A percentile compares a stretch with the other conserved stretches of the same genome.
These are phyloP conservation scores for Sphagnurus paluster DNA, from an alignment of 1,284 basidiomycete genomes.

Conservation along the genomic window DNA sequence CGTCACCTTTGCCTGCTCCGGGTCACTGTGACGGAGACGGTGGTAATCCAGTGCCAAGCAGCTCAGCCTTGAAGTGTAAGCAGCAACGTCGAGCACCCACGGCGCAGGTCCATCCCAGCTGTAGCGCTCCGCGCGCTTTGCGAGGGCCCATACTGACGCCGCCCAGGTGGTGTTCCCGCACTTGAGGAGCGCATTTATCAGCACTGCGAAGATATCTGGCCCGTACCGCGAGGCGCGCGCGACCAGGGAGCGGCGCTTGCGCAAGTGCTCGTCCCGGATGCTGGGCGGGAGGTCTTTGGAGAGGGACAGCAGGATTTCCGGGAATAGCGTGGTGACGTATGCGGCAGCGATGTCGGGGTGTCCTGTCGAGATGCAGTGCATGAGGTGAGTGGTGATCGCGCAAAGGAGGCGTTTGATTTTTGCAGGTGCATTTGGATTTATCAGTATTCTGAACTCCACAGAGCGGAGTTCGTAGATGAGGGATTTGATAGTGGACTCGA, in stretches of 20 bases:
- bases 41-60: slow-evolving; percentile 52
- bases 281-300: slow-evolving; percentile 16
- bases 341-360: slow-evolving; percentile 40
- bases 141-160: slow-evolving; percentile 64
- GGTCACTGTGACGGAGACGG: not conserved
- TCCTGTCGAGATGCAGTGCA: slow-evolving; percentile 53
- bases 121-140: slow-evolving; percentile 51
- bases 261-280: slow-evolving; percentile 13
- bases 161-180: slow-evolving; percentile 55
- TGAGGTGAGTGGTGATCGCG: slow-evolving; percentile 54
- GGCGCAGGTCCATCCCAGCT: slow-evolving; percentile 47
- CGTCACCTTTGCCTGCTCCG: not conserved
- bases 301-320: slow-evolving; percentile 48
- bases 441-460: not conserved
- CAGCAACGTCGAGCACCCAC: slow-evolving; percentile 64
- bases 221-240: slow-evolving; percentile 50
- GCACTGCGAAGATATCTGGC: slow-evolving; percentile 54
- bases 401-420: slow-evolving; percentile 33
- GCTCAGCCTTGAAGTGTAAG: slow-evolving; percentile 73
- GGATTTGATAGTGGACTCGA: not conserved
- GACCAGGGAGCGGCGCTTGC: slow-evolving; percentile 33
- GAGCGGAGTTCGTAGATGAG: slow-evolving; percentile 6
- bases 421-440: slow-evolving; percentile 3
- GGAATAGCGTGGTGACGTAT: slow-evolving; percentile 53
- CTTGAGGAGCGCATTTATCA: slow-evolving; percentile 64